Evolutionary conservation across 768 basidiomycete genomes (phyloP), one percentile per base, ranked within the genome.

Genomic region (Lactarius quietus): DNA sequence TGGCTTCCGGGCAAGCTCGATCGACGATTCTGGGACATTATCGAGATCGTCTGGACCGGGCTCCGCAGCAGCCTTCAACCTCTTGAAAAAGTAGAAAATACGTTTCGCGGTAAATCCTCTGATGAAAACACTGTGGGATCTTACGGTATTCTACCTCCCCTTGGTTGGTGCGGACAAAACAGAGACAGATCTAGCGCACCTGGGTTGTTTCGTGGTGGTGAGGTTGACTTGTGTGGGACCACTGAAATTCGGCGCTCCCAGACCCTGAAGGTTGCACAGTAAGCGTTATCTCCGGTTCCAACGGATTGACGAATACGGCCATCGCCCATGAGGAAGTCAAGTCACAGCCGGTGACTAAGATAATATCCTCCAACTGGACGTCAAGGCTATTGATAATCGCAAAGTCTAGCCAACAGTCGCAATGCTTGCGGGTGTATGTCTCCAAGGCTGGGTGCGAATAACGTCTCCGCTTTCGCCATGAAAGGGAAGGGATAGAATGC

Each of bases 301-400:
- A 56, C 3, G 61, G 38, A 45, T 63, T 59, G 10, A 20, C 51
- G 60, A 69, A 68, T 15, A 66, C 56, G n/a, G 68, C 68, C 59
- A 64, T 55, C 23, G 68, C 68, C 68, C 68, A 69, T 1, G 68
- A 59, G 6, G 38, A 57, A 28, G 68, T 68, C 7, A 54, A 33
- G 52, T 69, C 68, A 29, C 68, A 69, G 14, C 68, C 66, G 18
- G 68, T 69, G 59, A 69, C 67, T 0, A 69, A 57, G n/a, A 69
- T 55, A 23, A 69, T 57, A 33, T 69, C 66, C 26, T 68, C 68
- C 26, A 68, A 31, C 51, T 43, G 56, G 59, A 62, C 59, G 20
- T 51, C 60, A 9, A 59, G 59, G 9, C 54, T 23, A 1, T 57
- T 45, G 20, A 7, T 0, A 29, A 35, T 6, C 17, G 67, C 66